Evolutionary conservation across 2,329 filamentous ascomycete genomes (phyloP), one percentile per base, ranked within the genome.

Genomic region (Aspergillus fumigatiaffinis): DNA sequence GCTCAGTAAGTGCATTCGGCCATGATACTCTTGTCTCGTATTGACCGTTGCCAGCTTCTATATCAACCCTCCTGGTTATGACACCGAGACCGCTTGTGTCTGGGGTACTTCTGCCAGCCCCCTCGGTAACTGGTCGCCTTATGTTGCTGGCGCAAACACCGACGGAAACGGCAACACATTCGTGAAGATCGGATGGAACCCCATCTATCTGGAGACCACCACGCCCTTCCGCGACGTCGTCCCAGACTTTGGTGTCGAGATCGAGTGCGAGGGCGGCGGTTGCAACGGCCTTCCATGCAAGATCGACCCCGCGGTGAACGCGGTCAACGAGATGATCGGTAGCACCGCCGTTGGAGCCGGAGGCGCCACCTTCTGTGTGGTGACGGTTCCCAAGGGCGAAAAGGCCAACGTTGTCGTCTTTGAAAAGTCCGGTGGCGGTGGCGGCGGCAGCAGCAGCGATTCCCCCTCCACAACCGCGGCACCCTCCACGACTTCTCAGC

Each of bases 171-270:
- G 89, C 52, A 75, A 83, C 59, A 91, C 89, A 1, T 92, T 83
- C 69, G 81, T 91, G 65, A 92, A 91, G 77, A 79, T 92, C 53
- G 89, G 86, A 54, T 89, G 86, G 82, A 92, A 92, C 73, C 90
- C 90, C 25, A 88, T 90, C 60, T 92, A 85, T 73, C 80, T 81
- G 35, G 79, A 86, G 64, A 64, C 73, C 14, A 63, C 74, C 66
- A 80, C 66, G 75, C 83, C 61, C 52, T 79, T 90, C 67, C 79
- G 79, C 50, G 76, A 80, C 62, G 80, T 77, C 21, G 81, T 82
- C 61, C 89, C 89, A 6, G 80, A 77, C 5, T 92, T 84, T 63
- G 89, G 88, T 61, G 72, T 92, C 54, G 84, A 84, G 71, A 85
- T 93, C 63, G 84, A 87, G 67, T 93, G 90, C 70, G 80, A 82